Conservation (phyloP, 345 rosid genomes). For the Eucalyptus camaldulensis region DNA sequence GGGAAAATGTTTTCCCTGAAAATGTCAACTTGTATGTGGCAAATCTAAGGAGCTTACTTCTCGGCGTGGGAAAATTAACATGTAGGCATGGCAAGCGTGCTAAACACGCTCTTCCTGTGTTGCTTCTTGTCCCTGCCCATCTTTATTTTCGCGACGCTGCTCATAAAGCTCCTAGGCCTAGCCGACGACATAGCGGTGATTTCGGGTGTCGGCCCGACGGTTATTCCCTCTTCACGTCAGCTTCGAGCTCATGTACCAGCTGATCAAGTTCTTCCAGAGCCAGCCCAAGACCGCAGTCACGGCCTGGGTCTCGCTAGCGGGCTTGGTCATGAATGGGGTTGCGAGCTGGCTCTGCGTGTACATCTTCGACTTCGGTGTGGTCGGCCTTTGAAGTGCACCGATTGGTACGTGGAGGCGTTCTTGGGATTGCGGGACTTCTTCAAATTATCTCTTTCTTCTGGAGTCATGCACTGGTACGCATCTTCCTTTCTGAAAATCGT, state of each 20-base stretch:
- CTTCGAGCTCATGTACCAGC: slow-evolving; percentile 13
- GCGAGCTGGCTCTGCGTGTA: not conserved
- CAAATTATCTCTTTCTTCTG: slow-evolving; percentile 22
- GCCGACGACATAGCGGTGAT: slow-evolving; percentile 18
- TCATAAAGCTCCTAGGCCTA: slow-evolving; percentile 1
- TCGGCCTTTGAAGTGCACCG: slow-evolving; percentile 23
- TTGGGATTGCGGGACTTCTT: slow-evolving; percentile 17
- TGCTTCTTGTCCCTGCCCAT: not conserved
- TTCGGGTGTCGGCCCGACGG: slow-evolving; percentile 11
- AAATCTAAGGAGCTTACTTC: too few species aligned
- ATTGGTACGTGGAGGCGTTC: slow-evolving; percentile 11
- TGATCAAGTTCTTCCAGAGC: slow-evolving; percentile 19
- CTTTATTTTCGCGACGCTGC: not conserved
- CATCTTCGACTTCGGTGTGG: not conserved
- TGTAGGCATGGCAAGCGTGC: slow-evolving; percentile 10
- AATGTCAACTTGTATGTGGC: too few species aligned
- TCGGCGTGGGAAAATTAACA: not conserved
- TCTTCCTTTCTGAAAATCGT: too few species aligned
- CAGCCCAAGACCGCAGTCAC: slow-evolving; percentile 16
- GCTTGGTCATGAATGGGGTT: not conserved
- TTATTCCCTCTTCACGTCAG: slow-evolving; percentile 19
- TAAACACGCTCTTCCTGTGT: not conserved
- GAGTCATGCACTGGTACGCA: slow-evolving; percentile 29
- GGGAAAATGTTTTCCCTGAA: too few species aligned
- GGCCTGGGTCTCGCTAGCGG: slow-evolving; percentile 15